Conservation (phyloP, 257 asterid species). For the Capsicum chinense region DNA sequence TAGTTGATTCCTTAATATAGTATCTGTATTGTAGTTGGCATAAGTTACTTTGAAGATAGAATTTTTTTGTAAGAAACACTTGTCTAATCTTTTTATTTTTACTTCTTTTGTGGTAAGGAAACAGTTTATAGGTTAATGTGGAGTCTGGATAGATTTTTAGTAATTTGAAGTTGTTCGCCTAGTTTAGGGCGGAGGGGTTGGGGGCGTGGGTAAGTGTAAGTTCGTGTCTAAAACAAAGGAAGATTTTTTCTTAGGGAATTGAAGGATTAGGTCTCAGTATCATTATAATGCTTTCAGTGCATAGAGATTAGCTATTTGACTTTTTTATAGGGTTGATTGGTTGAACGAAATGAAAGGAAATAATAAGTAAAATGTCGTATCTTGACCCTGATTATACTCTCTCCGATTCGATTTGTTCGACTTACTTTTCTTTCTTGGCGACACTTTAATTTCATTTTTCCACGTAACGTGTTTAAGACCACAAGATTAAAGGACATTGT, state of each 20-base stretch:
- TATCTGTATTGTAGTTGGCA: no score
- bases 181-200: background rate
- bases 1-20: no score
- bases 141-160: background rate
- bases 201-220: background rate
- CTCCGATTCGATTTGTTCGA: no score
- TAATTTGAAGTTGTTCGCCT: background rate
- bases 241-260: background rate
- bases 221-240: background rate
- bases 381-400: background rate
- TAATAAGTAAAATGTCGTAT: background rate
- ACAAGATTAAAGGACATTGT: no score
- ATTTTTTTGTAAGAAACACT: background rate
- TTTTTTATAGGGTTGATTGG: background rate
- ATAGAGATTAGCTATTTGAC: background rate
- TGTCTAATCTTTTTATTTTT: background rate
- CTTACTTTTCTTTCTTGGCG: no score
- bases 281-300: background rate
- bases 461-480: no score
- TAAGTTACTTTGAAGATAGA: background rate
- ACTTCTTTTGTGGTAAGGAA: background rate
- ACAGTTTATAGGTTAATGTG: background rate
- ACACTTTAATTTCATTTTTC: no score
- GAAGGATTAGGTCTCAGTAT: background rate
- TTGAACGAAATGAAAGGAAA: background rate